Percentiles rank a stretch among this genome's conserved stretches.
Evolutionary conservation across 1,139 yeast genomes (phyloP).

Genomic region (Zygoascus hellenicus): DNA sequence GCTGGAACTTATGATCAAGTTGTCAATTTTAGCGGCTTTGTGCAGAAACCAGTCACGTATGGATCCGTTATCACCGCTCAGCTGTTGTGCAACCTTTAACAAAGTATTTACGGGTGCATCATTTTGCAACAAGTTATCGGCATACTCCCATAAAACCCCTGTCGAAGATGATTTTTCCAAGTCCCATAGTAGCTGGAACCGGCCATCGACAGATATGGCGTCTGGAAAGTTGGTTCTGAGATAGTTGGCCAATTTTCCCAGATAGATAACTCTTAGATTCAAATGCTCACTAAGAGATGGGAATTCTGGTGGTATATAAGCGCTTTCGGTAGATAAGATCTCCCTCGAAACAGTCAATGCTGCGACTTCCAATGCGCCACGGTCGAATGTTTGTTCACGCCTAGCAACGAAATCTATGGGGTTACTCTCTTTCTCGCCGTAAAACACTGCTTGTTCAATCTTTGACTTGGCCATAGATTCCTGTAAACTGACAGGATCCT

Average conservation of each 20-base stretch:
- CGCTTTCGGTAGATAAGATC: slow-evolving; percentile 45
- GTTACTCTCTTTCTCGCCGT: slow-evolving; percentile 39
- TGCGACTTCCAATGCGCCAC: slow-evolving; percentile 45
- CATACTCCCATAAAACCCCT: slow-evolving; percentile 42
- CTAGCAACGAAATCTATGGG: slow-evolving; percentile 53
- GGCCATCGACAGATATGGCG: slow-evolving; percentile 33
- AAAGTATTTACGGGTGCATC: slow-evolving; percentile 3
- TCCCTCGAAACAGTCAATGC: slow-evolving; percentile 47
- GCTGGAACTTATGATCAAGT: slow-evolving; percentile 17
- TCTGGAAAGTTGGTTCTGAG: slow-evolving; percentile 43
- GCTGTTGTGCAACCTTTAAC: slow-evolving; percentile 4
- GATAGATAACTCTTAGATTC: slow-evolving; percentile 37
- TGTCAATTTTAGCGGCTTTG: slow-evolving; percentile 19
- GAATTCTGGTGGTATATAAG: slow-evolving; percentile 43
- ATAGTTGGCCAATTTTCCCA: slow-evolving; percentile 44
- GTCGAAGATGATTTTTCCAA: slow-evolving; percentile 58
- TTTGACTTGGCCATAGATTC: slow-evolving; percentile 54
- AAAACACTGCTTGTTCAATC: slow-evolving; percentile 77
- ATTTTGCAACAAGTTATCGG: slow-evolving; percentile 18
- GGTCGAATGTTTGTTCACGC: slow-evolving; percentile 31
- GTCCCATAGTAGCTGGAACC: slow-evolving; percentile 39
- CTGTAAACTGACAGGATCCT: slow-evolving; percentile 11
- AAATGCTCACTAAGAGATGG: slow-evolving; percentile 43
- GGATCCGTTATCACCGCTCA: slow-evolving; percentile 16
- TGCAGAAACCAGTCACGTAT: slow-evolving; percentile 27